Base-by-base conservation (phyloP, 768 basidiomycete genomes). In the Mrakia hoshinonis region DNA sequence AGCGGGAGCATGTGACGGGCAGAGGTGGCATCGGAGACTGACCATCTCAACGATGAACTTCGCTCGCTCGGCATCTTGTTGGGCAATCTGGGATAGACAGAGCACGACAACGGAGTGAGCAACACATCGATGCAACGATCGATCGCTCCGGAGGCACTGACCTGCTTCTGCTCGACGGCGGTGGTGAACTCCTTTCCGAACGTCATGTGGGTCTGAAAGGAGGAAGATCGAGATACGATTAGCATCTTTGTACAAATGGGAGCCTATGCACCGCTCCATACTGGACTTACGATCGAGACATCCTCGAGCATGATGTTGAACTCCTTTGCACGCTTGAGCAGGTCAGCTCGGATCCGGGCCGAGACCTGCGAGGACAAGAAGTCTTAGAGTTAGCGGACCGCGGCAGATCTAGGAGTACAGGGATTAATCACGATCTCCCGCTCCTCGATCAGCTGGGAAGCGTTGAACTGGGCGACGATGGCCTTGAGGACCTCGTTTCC, bases 31-130 rank as follows among this genome's bases (percentile, higher is more conserved):
- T 1, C 38, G 20, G 43, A 9, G 54, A 76, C 83, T 68, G 73
- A 91, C 92, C 85, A 96, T 97, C 83, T 99, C 96, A 74, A 99
- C 96, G 74, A 98, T 90, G 80, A 97, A 99, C 81, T 97, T 98
- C 70, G 96, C 96, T 43, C 96, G 87, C 82, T 99, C 96, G 74
- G 96, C 96, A 81, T 98, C 95, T 85, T 99, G 96, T 80, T 99
- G 96, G 12, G 96, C 96, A 79, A 99, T 97, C 48, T 66, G 48
- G n/a, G 6, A n/a, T 9, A 4, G 46, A 49, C n/a, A n/a, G n/a
- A n/a, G n/a, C n/a, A n/a, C n/a, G n/a, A n/a, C 29, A 36, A 3
- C 11, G 31, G 31, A 66, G 3, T 22, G 12, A 20, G 36, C 29
- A 34, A 26, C 22, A 36, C 18, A 36, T 36, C 26, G 38, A 12